These are phyloP conservation scores for Populus trichocarpa DNA, from an alignment of 441 rosid genomes.

Conservation along the genomic window DNA sequence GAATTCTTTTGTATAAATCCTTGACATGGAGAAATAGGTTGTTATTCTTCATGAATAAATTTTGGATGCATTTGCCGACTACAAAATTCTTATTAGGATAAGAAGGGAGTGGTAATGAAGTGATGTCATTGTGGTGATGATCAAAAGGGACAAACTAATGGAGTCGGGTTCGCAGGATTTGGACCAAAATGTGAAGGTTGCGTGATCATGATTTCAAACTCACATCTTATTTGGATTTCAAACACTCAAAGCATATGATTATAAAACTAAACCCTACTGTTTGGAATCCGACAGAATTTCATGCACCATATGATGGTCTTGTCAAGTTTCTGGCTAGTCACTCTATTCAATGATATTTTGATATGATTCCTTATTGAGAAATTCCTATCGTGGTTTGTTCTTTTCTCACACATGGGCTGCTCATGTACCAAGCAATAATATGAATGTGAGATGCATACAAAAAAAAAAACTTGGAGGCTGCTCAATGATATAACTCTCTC, in stretches of 20 bases:
- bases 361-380: neutral
- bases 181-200: neutral
- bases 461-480: too few species aligned
- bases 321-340: too few species aligned
- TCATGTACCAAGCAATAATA: neutral
- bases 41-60: too few species aligned
- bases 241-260: conserved; percentile 1
- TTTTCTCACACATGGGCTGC: neutral
- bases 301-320: neutral
- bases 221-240: neutral
- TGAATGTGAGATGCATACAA: neutral
- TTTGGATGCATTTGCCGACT: neutral
- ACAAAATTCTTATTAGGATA: neutral
- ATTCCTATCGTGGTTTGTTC: neutral
- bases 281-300: conserved; percentile 1
- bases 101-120: neutral
- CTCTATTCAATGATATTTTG: neutral
- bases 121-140: conserved; percentile 18
- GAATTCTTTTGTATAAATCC: neutral
- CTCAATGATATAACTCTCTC: too few species aligned
- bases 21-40: neutral
- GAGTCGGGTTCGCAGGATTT: conserved; percentile 11
- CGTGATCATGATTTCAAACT: neutral
- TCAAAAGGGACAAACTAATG: neutral
- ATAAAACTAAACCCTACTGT: neutral